These are phyloP conservation scores for Debaryomycetaceae sp. DNA, from an alignment of 1,139 yeast genomes.

Conservation along the genomic window DNA sequence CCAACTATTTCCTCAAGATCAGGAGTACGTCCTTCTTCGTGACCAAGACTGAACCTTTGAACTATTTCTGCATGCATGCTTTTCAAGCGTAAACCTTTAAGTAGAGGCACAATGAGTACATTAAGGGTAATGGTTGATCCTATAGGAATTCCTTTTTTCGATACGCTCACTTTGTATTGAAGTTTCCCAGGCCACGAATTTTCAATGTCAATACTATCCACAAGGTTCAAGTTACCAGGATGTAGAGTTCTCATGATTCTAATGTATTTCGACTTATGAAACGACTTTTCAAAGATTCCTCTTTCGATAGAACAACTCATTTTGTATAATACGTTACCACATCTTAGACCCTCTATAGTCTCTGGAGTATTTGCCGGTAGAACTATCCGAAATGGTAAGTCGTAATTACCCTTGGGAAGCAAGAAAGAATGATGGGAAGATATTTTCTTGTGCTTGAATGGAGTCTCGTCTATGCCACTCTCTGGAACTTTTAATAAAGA, in stretches of 20 bases:
- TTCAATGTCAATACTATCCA: conserved; percentile 56
- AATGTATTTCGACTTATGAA: conserved; percentile 29
- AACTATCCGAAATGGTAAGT: conserved; percentile 54
- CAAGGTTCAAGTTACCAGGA: conserved; percentile 45
- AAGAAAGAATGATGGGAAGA: conserved; percentile 36
- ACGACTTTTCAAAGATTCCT: conserved; percentile 45
- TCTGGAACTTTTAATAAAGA: conserved; percentile 23
- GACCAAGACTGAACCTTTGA: conserved; percentile 46
- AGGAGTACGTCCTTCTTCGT: conserved; percentile 37
- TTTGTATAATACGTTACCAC: conserved; percentile 55
- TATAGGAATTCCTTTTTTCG: conserved; percentile 56
- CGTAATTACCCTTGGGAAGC: conserved; percentile 64
- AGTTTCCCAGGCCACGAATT: conserved; percentile 65
- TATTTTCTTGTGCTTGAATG: conserved; percentile 24
- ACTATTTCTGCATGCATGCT: conserved; percentile 47
- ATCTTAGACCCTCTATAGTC: conserved; percentile 61
- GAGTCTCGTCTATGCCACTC: conserved; percentile 46
- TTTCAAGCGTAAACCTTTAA: conserved; percentile 51
- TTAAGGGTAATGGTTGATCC: conserved; percentile 55
- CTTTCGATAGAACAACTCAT: conserved; percentile 55
- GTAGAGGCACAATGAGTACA: conserved; percentile 54
- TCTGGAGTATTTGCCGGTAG: conserved; percentile 63
- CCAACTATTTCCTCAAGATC: conserved; percentile 41
- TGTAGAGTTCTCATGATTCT: conserved; percentile 50
- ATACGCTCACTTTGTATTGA: conserved; percentile 58